Evolutionary conservation across 352 stramenopile species (phyloP), one percentile per base, ranked within the genome.

Genomic region (Pythium brassicae): DNA sequence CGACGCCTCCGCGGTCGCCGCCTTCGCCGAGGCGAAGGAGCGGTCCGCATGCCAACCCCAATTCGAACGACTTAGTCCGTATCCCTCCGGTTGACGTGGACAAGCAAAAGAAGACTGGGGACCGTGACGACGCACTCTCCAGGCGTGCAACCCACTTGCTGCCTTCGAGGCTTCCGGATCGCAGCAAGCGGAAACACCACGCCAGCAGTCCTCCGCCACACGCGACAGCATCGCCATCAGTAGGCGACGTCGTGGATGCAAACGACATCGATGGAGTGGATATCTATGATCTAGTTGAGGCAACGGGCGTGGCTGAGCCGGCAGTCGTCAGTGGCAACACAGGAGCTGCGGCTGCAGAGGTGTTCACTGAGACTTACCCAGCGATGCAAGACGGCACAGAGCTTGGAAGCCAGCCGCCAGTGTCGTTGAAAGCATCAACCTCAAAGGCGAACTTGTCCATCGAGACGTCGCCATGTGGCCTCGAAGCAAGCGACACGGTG

Each of bases 401-500:
- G 12, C 11, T 10, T 19, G 37, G 39, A 19, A 27, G 19, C 23
- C 22, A 14, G 3, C 5, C 42, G 22, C 42, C 26, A 27, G 2
- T 59, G 20, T 53, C 22, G 44, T 17, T 40, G 50, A 61, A 29
- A 15, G 37, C 20, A 12, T 27, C 20, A 9, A 56, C 23, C 25
- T 49, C 44, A 1, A 61, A 62, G 37, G 39, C 53, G 37, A 44
- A 57, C 20, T 29, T 53, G 19, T 37, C 53, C 11, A 27, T 59
- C 7, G 43, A 66, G 6, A 27, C 44, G 4, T 42, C 25, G 3
- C 20, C 20, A 5, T 22, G 14, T 3, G 34, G 53, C 11, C 32
- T 60, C 0, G 39, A 58, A 43, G 65, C 52, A n/a, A 68, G 59
- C 22, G 59, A 77, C 27, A 49, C 23, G 0, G 40, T 48, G 9